Evolutionary conservation across 192 early-diverging fungal species (phyloP).

Genomic region (Phycomyces blakesleeanus): DNA sequence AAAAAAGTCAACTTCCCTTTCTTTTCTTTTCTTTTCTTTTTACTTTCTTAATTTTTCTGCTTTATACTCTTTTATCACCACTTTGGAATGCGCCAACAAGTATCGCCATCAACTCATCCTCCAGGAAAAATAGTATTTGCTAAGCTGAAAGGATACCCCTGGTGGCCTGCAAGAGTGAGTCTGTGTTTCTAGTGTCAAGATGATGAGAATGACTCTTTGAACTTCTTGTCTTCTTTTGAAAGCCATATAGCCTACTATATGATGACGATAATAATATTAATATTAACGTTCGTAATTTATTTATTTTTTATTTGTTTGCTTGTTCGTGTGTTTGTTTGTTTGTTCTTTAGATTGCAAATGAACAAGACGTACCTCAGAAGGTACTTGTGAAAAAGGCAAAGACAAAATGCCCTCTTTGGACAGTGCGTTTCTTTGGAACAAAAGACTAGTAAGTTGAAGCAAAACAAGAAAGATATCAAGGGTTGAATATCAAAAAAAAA

Average conservation of each 20-base stretch:
- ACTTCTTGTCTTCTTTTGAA: too few relatives aligned
- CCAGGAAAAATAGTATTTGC: constrained; percentile 56
- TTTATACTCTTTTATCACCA: too few relatives aligned
- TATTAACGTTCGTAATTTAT: too few relatives aligned
- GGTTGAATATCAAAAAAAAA: neutral
- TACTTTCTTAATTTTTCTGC: neutral
- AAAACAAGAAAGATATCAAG: neutral
- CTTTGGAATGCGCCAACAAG: neutral
- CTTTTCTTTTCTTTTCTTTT: too few relatives aligned
- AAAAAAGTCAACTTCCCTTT: too few relatives aligned
- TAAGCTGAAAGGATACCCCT: constrained; percentile 57
- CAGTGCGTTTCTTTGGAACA: constrained; percentile 40
- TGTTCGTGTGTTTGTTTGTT: too few relatives aligned
- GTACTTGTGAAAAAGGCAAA: constrained; percentile 39
- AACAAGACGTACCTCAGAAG: constrained; percentile 27
- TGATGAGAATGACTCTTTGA: too few relatives aligned
- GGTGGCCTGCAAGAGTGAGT: constrained; percentile 62
- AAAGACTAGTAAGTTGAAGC: constrained; percentile 40
- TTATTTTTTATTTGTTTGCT: too few relatives aligned
- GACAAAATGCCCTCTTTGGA: constrained; percentile 27
- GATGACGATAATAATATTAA: neutral
- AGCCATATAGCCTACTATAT: neutral
- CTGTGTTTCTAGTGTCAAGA: neutral
- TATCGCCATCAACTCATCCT: constrained; percentile 25
- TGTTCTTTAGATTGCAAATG: constrained; percentile 43